These are phyloP conservation scores for Stylonectria norvegica DNA, from an alignment of 2,329 filamentous ascomycete genomes.

Conservation along the genomic window DNA sequence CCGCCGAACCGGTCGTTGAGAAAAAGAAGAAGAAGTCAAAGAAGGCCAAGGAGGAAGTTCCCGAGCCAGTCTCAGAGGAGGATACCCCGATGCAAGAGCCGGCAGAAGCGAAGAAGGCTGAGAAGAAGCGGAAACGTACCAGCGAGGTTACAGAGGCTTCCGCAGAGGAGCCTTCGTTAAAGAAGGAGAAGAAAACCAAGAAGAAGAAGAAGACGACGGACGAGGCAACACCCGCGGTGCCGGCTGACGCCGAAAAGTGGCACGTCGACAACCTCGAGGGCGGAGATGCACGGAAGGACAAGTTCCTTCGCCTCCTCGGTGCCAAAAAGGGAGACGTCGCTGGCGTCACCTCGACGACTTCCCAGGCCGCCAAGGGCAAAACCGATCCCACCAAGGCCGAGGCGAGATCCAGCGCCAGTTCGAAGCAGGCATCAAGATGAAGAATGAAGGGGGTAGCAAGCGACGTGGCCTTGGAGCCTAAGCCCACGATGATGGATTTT, in stretches of 20 bases:
- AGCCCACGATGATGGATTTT: slow-evolving; percentile 7
- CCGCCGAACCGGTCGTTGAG: slow-evolving; percentile 17
- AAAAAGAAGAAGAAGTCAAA: slow-evolving; percentile 29
- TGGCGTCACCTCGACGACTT: slow-evolving; percentile 18
- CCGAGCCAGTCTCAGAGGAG: slow-evolving; percentile 11
- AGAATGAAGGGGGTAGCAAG: slow-evolving; percentile 48
- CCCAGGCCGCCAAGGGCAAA: slow-evolving; percentile 24
- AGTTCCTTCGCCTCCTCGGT: slow-evolving; percentile 56
- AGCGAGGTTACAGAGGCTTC: slow-evolving; percentile 19
- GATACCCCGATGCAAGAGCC: slow-evolving; percentile 1
- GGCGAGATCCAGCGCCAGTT: slow-evolving; percentile 56
- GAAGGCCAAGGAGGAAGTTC: slow-evolving; percentile 19
- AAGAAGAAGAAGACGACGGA: slow-evolving; percentile 14
- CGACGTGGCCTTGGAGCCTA: slow-evolving; percentile 53
- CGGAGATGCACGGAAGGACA: slow-evolving; percentile 48
- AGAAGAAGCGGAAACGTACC: slow-evolving; percentile 36
- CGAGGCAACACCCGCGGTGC: slow-evolving; percentile 9
- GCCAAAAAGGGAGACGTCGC: slow-evolving; percentile 43
- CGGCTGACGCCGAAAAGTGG: slow-evolving; percentile 43
- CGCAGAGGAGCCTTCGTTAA: slow-evolving; percentile 16
- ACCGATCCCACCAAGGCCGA: slow-evolving; percentile 41
- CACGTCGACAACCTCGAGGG: slow-evolving; percentile 52
- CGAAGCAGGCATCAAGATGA: slow-evolving; percentile 53
- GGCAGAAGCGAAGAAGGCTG: slow-evolving; percentile 25
- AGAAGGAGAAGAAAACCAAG: slow-evolving; percentile 27